Evolutionary conservation across 768 basidiomycete genomes (phyloP), one percentile per base, ranked within the genome.

Genomic region (Clavulina sp.): DNA sequence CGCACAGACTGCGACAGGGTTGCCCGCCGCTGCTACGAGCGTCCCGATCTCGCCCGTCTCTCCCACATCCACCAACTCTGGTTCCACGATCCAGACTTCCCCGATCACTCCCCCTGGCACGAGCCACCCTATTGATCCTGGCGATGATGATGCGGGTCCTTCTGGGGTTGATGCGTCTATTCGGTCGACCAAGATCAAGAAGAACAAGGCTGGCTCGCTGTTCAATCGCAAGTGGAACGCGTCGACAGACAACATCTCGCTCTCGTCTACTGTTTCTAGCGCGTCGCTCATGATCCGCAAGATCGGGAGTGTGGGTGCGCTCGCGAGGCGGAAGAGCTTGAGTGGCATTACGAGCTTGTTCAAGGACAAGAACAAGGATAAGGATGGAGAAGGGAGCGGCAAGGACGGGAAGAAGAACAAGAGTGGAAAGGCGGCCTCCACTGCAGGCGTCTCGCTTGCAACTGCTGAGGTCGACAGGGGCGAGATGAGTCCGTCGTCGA

Each of bases 281-380:
- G 93, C 93, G 21, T 88, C 84, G 41, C 83, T 96, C 63, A 93
- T 97, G 76, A 92, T 95, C 60, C 77, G 92, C 57, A 97, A 95
- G 69, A 78, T 97, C 44, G 85, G 92, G 2, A 79, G 80, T 34
- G 80, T 95, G 67, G 86, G 87, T 30, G 87, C 84, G 65, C 73
- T 95, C 16, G 86, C 88, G 5, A 69, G 89, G 48, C 73, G 89
- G 41, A 93, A 92, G 62, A 88, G 85, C 33, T 67, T 96, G 36
- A 82, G 84, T 50, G 84, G 88, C 28, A 91, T 96, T 63, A 88
- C 89, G 19, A 85, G 83, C 47, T 69, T 96, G 52, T 95, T 97
- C 74, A 93, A 92, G 66, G 87, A 89, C 62, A 86, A 80, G 64
- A 40, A 53, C 9, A 66, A 65, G 57, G 69, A 73, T 51, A 64